phyloP scores from a whole-genome alignment of 176 grass and related monocot genomes.

The Cenchrus fungigraminus region DNA sequence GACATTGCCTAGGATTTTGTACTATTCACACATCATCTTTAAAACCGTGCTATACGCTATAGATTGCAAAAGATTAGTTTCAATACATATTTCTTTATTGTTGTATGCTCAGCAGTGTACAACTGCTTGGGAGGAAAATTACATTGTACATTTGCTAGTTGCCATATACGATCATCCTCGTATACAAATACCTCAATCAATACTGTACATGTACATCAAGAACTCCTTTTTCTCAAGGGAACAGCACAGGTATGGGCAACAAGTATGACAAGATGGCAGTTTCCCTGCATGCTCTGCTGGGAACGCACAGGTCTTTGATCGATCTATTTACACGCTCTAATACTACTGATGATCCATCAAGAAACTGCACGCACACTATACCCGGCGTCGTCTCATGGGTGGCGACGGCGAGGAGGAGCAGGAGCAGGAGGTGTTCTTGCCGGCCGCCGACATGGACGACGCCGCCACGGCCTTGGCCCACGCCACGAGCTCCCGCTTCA shows the following conservation, averaged over 20 bases:
- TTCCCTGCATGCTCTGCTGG: too few species aligned
- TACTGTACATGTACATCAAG: too few species aligned
- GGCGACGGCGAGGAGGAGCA: background rate
- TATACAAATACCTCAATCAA: too few species aligned
- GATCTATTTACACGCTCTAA: too few species aligned
- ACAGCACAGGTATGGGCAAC: too few species aligned
- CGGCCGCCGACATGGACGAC: constrained; percentile 45
- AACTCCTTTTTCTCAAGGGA: too few species aligned
- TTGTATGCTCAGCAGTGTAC: background rate
- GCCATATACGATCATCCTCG: background rate
- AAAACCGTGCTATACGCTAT: too few species aligned
- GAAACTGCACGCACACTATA: too few species aligned
- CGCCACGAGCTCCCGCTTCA: constrained; percentile 73
- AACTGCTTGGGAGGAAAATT: background rate
- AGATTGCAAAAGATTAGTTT: background rate
- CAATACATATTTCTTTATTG: background rate
- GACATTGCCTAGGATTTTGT: too few species aligned
- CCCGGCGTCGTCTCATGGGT: background rate
- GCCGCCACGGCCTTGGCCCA: constrained; percentile 81
- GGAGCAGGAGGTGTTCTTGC: background rate
- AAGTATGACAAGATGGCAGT: too few species aligned
- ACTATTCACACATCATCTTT: too few species aligned
- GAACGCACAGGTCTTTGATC: too few species aligned
- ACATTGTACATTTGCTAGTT: background rate
- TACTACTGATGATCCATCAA: background rate